Base-by-base conservation (phyloP, 2,329 filamentous ascomycete species). In the Neoscytalidium dimidiatum region DNA sequence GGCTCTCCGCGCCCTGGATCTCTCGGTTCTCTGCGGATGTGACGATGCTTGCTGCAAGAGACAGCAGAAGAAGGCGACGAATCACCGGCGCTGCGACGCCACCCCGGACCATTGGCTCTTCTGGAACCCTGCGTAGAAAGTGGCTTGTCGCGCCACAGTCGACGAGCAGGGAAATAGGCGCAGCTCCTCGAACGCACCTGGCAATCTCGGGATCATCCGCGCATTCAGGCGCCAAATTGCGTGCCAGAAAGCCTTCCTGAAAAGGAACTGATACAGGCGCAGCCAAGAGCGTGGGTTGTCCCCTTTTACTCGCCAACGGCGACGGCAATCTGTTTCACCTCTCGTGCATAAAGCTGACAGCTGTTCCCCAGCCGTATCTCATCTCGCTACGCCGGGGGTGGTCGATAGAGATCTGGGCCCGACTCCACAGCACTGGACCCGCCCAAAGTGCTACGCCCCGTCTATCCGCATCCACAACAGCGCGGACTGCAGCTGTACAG, bases 291-390 rank as follows among this genome's bases (percentile, higher is more conserved):
- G 56, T 60, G 56, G 56, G 9, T 3, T 46, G 38, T 46, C 17
- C 41, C 21, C 46, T 52, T 46, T 46, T 44, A 60, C 56, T 60
- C 56, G 38, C 46, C 56, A 60, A 60, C 56, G 56, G 56, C 35
- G 38, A 60, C 44, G 26, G 61, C 48, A 43, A 11, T 64, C 23
- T 63, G 49, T 64, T 64, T 64, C 61, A 64, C 49, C 23, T 51
- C 61, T 53, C 28, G 21, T 53, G 51, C 61, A 64, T 64, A 46
- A 53, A 31, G 61, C 61, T 64, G 61, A 64, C 61, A 53, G 61
- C 48, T 56, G 29, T 19, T 49, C 61, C n/a, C 28, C 61, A 56
- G 51, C 28, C 61, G 51, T 53, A 64, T 64, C 51, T 64, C 61
- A 64, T 64, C 49, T 56, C 48, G 49, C 61, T 53, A 56, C 61